phyloP scores from a whole-genome alignment of 2,329 filamentous ascomycete genomes.

The Zymoseptoria passerinii region DNA sequence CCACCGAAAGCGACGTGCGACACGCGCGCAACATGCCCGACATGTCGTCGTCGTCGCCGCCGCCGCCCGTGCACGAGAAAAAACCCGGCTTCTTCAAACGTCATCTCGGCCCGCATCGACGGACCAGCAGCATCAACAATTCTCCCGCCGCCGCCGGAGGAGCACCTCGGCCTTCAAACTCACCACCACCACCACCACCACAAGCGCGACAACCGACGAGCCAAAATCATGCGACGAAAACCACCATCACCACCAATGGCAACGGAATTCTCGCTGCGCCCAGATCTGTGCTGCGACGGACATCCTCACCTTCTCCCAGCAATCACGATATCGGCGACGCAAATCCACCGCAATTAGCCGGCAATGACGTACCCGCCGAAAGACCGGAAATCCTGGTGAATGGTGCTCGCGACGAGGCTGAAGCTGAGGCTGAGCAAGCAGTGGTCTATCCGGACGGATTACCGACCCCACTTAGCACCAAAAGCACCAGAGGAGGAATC shows the following conservation, averaged over 20 bases:
- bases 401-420: conserved; percentile 9
- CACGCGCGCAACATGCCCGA: conserved; percentile 2
- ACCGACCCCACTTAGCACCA: conserved; percentile 10
- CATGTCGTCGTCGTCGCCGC: conserved; percentile 6
- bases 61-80: conserved; percentile 14
- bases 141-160: neutral
- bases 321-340: neutral
- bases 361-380: neutral
- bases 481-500: conserved; percentile 16
- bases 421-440: conserved; percentile 1
- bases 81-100: conserved; percentile 13
- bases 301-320: neutral
- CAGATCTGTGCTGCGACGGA: neutral
- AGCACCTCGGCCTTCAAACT: neutral
- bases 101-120: conserved; percentile 12
- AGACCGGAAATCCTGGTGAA: conserved; percentile 2
- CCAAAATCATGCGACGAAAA: neutral
- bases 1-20: conserved; percentile 11
- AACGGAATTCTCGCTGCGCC: neutral
- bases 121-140: conserved; percentile 8
- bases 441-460: conserved; percentile 13
- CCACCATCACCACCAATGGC: neutral
- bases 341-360: neutral
- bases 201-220: neutral
- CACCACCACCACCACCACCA: neutral